These are phyloP conservation scores for Trapa incisa DNA, from an alignment of 345 rosid species.

Conservation along the genomic window DNA sequence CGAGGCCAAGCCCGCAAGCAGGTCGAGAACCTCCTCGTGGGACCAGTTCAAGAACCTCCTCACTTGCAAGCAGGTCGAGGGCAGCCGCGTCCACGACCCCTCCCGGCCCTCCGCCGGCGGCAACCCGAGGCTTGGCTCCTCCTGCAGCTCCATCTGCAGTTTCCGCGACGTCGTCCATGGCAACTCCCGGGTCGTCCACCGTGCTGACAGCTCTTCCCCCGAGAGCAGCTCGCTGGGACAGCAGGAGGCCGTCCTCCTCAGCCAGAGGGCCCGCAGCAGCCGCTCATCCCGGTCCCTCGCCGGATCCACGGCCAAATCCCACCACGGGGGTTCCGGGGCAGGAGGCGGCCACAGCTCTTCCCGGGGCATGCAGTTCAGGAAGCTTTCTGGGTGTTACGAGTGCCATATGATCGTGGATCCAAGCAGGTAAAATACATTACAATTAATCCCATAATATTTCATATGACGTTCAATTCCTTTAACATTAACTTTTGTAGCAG, in stretches of 20 bases:
- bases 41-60: slow-evolving; percentile 91
- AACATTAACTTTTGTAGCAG: no score
- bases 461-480: no score
- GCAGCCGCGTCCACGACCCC: slow-evolving; percentile 64
- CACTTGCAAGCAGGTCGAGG: slow-evolving; percentile 79
- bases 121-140: slow-evolving; percentile 33
- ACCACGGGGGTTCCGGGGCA: slow-evolving; percentile 17
- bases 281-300: slow-evolving; percentile 33
- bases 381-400: slow-evolving; percentile 94
- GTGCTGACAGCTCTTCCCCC: slow-evolving; percentile 91
- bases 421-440: slow-evolving; percentile 38
- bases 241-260: slow-evolving; percentile 49
- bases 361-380: slow-evolving; percentile 84
- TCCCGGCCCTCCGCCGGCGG: slow-evolving; percentile 21
- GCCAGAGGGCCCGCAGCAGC: slow-evolving; percentile 31
- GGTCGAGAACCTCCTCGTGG: slow-evolving; percentile 56
- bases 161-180: slow-evolving; percentile 79
- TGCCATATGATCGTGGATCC: slow-evolving; percentile 93
- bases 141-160: slow-evolving; percentile 83
- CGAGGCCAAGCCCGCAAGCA: not conserved
- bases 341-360: slow-evolving; percentile 29
- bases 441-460: not conserved
- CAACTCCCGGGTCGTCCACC: slow-evolving; percentile 83
- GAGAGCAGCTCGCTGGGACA: slow-evolving; percentile 61
- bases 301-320: slow-evolving; percentile 41